Conservation (phyloP, 2,329 filamentous ascomycete species). For the Beauveria brongniartii region DNA sequence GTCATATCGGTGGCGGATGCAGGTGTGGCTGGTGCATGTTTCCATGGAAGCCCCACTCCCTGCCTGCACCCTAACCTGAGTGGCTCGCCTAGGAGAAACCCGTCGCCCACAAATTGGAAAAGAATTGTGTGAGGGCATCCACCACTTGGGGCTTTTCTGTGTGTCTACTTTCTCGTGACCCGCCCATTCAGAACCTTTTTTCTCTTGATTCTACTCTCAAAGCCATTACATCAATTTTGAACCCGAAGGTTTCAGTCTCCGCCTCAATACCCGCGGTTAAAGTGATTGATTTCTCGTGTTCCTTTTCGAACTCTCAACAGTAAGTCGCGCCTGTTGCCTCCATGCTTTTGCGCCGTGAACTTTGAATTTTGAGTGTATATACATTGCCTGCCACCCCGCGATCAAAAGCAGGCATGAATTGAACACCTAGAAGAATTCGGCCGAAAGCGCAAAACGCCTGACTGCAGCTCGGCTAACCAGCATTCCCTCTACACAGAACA, state of each 20-base stretch:
- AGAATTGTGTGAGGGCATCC: slow-evolving; percentile 7
- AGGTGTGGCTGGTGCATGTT: slow-evolving; percentile 3
- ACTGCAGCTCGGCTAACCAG: not conserved
- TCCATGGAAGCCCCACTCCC: not conserved
- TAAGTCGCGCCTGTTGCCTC: slow-evolving; percentile 23
- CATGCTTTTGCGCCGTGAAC: not conserved
- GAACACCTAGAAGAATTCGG: not conserved
- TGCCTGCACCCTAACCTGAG: slow-evolving; percentile 18
- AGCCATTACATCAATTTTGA: slow-evolving; percentile 40
- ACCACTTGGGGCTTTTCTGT: not conserved
- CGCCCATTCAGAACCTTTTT: slow-evolving; percentile 6
- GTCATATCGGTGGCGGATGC: not conserved
- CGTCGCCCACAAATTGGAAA: slow-evolving; percentile 8
- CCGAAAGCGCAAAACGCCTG: not conserved
- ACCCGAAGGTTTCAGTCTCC: slow-evolving; percentile 99
- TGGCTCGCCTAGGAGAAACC: slow-evolving; percentile 16
- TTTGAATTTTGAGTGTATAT: not conserved
- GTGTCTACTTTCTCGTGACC: slow-evolving; percentile 4
- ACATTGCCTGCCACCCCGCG: not conserved
- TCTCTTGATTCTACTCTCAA: slow-evolving; percentile 22
- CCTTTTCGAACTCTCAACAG: slow-evolving; percentile 29
- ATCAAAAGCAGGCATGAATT: not conserved
- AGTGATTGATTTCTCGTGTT: slow-evolving; percentile 98
- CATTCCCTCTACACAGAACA: slow-evolving; percentile 22
- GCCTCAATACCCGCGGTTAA: slow-evolving; percentile 87